Evolutionary conservation across 1,139 yeast genomes (phyloP), one percentile per base, ranked within the genome.

Genomic region (Pichia terricola): DNA sequence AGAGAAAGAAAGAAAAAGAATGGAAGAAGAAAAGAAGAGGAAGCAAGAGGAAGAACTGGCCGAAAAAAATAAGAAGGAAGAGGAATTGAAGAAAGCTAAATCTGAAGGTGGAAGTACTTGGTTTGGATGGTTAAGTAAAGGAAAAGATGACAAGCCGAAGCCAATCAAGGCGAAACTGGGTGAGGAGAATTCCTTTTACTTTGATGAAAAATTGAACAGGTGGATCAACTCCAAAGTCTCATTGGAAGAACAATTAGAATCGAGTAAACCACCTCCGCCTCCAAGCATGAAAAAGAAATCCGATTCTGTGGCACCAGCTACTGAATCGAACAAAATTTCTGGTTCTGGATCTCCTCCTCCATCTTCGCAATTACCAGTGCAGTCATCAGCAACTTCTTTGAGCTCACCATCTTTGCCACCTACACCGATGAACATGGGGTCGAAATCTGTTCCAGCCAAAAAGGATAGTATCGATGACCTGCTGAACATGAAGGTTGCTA

Each of bases 81-180:
- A 37, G 30, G 31, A 38, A 4, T 16, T 40, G 22, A 35, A 42
- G 22, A 28, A 35, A n/a, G 22, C 33, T 16, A 36, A 28, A 16
- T 7, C 33, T 1, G 41, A 50, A 4, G 43, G 30, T 10, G 42
- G 38, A 22, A 35, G 45, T 11, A 48, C 46, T 3, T 78, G 81
- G 81, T 69, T 76, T 53, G 66, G 72, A 22, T 75, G 79, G 72
- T 62, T 70, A 28, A 61, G 53, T 41, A 65, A 67, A 8, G 61
- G 52, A 37, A 56, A 61, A 39, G 67, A 68, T 41, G 75, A 77
- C 43, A 81, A 79, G 41, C 81, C 77, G 46, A 82, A 84, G 37
- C 85, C 83, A 58, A 85, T 94, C 1, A 75, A 77, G 53, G 97
- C 96, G 33, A 88, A 91, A 56, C 67, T 91, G 50, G 98, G 98